Evolutionary conservation across 2,329 filamentous ascomycete species (phyloP), one percentile per base, ranked within the genome.

Genomic region (Cadophora malorum): DNA sequence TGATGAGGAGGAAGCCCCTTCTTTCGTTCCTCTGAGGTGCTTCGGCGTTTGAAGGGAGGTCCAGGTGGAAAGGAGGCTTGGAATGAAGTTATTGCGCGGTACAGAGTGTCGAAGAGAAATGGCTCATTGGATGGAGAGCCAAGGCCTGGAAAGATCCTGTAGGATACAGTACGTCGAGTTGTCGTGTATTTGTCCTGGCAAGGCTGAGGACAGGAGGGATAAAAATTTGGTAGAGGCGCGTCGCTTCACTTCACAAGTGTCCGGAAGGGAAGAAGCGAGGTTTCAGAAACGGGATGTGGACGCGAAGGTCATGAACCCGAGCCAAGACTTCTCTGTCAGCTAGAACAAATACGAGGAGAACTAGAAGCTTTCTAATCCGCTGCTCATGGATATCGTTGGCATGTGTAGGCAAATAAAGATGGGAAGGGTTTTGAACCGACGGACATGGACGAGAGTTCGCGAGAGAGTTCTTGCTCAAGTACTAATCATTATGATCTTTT

Each of bases 1-100:
- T 70, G 68, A 70, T 62, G 55, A n/a, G 33, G 53, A 45, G 21
- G 63, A 47, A 62, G 31, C 47, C n/a, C 31, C n/a, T 59, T 59
- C 56, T 38, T 59, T 58, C 19, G 31, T 21, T 41, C 5, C 28
- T 28, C 28, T 28, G n/a, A n/a, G n/a, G n/a, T n/a, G 28, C 50
- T 12, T 56, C 53, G 31, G 53, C 53, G 33, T 25, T 23, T 25
- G 55, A 58, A 58, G 33, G 33, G 55, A 55, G 45, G 45, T 19
- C 16, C 12, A 47, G 41, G 12, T 45, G 41, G 14, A 53, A 55
- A 49, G 41, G 23, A 28, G 28, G 28, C 28, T 28, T 5, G 28
- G 28, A 28, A 28, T 28, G 28, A 28, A 28, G 28, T 28, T 62
- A 62, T 62, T 16, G 28, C 23, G 59, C 28, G 23, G 25, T 62